Base-by-base conservation (phyloP, 176 grass and related monocot species). In the Urochloa ruziziensis region DNA sequence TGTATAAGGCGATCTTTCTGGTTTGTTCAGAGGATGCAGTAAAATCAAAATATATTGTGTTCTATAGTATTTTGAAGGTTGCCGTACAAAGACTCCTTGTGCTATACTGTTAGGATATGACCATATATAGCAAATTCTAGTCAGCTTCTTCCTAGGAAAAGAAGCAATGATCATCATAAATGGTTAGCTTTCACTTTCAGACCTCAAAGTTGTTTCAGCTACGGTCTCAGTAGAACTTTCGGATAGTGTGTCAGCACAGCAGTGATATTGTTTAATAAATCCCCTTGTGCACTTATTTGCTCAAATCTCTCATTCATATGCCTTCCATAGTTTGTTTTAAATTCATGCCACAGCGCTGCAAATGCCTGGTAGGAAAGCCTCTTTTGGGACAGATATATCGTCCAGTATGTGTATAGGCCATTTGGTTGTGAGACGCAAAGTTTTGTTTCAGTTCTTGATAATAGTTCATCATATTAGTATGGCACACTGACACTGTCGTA, bases 21-120 rank as follows among this genome's bases (percentile, higher is more conserved):
- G 14, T 84, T 73, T 80, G 46, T 47, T 82, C 1, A 72, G 67
- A 73, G 28, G 71, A 46, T 83, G 23, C 21, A 73, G 35, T 57
- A 46, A 13, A 13, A 24, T 23, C 27, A 10, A 71, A 74, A 47
- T 37, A 30, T 46, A 46, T 3, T 25, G 42, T 78, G 24, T 77
- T 67, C 13, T 84, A 13, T 17, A 44, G 39, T 17, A 21, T 25
- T 66, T 62, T 80, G 11, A 72, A 72, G 40, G 32, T 53, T 17
- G 39, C 17, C 66, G 34, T 34, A 62, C 54, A 67, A 59, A 30
- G 10, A 1, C 40, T 1, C 14, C 27, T 77, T 64, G 23, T 68
- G 23, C 44, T 72, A 80, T 17, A 48, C 10, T 17, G 18, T 57
- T 79, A 61, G 48, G 67, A 2, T 47, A 61, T 87, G 37, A 25